A percentile compares a stretch with the other conserved stretches of the same genome.
Evolutionary conservation across 305 asterid genomes (phyloP).

Genomic region (Fraxinus xanthoxyloides): DNA sequence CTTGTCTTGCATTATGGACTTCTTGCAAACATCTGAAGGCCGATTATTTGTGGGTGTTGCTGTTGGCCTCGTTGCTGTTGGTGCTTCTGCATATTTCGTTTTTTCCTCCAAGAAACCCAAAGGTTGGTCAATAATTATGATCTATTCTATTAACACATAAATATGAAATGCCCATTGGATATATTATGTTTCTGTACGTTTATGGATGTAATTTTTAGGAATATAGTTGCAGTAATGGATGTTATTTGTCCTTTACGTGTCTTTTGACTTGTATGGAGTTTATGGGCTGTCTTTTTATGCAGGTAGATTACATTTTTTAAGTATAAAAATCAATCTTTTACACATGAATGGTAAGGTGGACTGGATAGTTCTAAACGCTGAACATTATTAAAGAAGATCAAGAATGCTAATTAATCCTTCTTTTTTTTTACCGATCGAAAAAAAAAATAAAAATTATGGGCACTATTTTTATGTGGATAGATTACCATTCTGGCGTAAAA

Average conservation of each 20-base stretch:
- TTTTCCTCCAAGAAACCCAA: conserved; percentile 61
- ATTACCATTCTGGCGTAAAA: not conserved
- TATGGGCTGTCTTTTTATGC: not conserved
- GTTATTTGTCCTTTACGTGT: not conserved
- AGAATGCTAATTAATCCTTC: not conserved
- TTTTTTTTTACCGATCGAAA: too few relatives aligned
- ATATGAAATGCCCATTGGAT: not conserved
- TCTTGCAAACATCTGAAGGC: conserved; percentile 58
- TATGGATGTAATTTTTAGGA: not conserved
- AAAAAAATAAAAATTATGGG: too few relatives aligned
- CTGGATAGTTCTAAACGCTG: not conserved
- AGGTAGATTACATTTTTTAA: conserved; percentile 13
- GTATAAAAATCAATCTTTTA: conserved; percentile 6
- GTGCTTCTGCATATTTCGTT: conserved; percentile 47
- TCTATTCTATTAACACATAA: not conserved
- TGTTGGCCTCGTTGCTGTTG: conserved; percentile 54
- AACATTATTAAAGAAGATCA: not conserved
- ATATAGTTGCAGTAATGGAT: not conserved
- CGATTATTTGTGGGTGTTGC: conserved; percentile 56
- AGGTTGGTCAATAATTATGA: conserved; percentile 34
- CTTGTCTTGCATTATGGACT: conserved; percentile 43
- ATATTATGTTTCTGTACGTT: not conserved
- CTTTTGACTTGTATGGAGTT: conserved; percentile 20
- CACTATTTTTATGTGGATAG: not conserved
- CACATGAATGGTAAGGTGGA: not conserved